A percentile compares a stretch with the other conserved stretches of the same genome.
These are phyloP conservation scores for Anaeramoeba ignava DNA, from an alignment of 78 protist species.

Conservation along the genomic window DNA sequence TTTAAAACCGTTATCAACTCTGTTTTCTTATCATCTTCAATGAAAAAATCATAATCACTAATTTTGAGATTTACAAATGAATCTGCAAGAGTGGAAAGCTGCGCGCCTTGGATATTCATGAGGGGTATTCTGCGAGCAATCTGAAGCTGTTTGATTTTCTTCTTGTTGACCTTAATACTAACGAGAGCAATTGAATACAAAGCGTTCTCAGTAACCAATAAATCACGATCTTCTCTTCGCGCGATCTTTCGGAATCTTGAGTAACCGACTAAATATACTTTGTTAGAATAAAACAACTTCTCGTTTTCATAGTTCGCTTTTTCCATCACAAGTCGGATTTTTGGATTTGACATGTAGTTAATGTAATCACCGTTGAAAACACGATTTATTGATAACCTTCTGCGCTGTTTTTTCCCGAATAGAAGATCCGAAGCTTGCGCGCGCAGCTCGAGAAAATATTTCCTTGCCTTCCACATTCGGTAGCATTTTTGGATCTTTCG, in stretches of 20 bases:
- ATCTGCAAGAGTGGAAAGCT: not conserved
- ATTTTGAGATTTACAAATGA: not conserved
- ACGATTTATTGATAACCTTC: not conserved
- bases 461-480: not conserved
- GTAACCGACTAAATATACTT: not conserved
- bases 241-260: not conserved
- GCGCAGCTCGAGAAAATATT: not conserved
- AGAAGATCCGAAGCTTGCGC: not conserved
- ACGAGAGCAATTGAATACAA: not conserved
- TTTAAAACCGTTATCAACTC: not conserved
- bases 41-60: not conserved
- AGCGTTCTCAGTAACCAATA: not conserved
- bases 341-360: not conserved
- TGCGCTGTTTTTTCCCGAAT: not conserved
- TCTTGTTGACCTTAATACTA: not conserved
- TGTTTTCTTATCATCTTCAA: not conserved
- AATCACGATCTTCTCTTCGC: not conserved
- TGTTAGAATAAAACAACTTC: not conserved
- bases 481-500: slow-evolving; percentile 1
- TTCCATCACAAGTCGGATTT: not conserved
- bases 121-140: not conserved
- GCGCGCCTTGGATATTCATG: not conserved
- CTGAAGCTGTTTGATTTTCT: not conserved
- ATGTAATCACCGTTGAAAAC: not conserved
- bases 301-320: not conserved